Base-by-base conservation (phyloP, 345 rosid species). In the Heritiera fomes region DNA sequence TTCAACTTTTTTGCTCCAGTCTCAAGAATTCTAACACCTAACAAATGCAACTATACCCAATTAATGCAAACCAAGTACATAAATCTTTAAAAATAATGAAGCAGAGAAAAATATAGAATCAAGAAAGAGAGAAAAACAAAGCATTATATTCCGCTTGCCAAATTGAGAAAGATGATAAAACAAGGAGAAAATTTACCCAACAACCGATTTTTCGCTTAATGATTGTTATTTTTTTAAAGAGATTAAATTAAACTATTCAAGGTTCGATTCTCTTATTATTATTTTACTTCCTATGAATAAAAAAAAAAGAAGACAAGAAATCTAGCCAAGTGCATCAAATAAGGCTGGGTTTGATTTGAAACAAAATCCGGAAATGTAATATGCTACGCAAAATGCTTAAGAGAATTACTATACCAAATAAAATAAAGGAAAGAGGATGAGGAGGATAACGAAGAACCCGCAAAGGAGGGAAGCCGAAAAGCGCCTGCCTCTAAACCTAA, bases 381-480 rank as follows among this genome's bases (percentile, higher is more conserved):
- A 15, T 58, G 62, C 32, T 2, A n/a, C 3, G 12, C 11, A 20
- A 6, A 11, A 2, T 12, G 3, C 1, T 56, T 56, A 8, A 50
- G 13, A 50, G 2, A 50, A 13, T 50, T 12, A 47, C 3, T 9
- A 46, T 46, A 23, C 28, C 11, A 2, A 10, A 17, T 59, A 59
- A 46, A 43, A 46, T 47, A 45, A 45, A 69, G 14, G n/a, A 20
- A 58, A 64, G 34, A n/a, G 18, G 77, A 55, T 43, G 75, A 75
- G 75, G 63, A 17, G 77, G 77, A 80, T 62, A 74, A 82, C 75
- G 81, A 78, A 80, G 80, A 78, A 78, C 81, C 84, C 17, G 67
- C 60, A 76, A 81, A 84, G 72, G 67, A 41, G 72, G 75, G 76
- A 76, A 71, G 63, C 40, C n/a, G 49, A 52, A 77, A 40, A 10